phyloP scores from a whole-genome alignment of 2,329 filamentous ascomycete species.

The Aulographum hederae region DNA sequence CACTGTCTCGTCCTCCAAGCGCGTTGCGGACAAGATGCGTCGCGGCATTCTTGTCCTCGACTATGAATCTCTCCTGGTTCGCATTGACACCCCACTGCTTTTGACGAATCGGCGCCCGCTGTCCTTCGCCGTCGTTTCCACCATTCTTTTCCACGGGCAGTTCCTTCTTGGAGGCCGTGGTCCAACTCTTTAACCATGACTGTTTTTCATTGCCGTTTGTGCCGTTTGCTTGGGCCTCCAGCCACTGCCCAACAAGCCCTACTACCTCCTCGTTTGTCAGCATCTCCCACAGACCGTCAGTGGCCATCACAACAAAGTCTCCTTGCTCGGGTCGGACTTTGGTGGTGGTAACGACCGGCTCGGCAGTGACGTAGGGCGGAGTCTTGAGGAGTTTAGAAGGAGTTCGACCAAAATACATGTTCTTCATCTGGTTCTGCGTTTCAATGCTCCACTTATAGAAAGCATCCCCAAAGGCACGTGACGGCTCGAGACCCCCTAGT shows the following conservation, averaged over 20 bases:
- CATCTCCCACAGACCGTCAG: slow-evolving; percentile 98
- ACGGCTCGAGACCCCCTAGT: slow-evolving; percentile 79
- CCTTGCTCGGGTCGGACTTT: slow-evolving; percentile 76
- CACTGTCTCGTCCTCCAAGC: slow-evolving; percentile 77
- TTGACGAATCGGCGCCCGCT: slow-evolving; percentile 73
- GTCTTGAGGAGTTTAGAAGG: slow-evolving; percentile 66
- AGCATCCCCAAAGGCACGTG: slow-evolving; percentile 87
- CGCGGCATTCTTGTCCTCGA: slow-evolving; percentile 89
- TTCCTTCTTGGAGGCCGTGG: slow-evolving; percentile 29
- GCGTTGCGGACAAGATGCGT: slow-evolving; percentile 93
- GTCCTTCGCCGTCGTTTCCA: slow-evolving; percentile 38
- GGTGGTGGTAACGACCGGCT: slow-evolving; percentile 85
- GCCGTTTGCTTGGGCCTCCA: slow-evolving; percentile 51
- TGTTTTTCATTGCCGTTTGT: slow-evolving; percentile 21
- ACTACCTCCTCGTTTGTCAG: slow-evolving; percentile 96
- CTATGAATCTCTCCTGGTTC: slow-evolving; percentile 65
- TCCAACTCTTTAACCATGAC: slow-evolving; percentile 59
- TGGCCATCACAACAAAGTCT: slow-evolving; percentile 92
- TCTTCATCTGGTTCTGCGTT: slow-evolving; percentile 64
- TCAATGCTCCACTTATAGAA: slow-evolving; percentile 91
- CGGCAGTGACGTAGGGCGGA: slow-evolving; percentile 91
- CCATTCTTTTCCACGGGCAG: slow-evolving; percentile 56
- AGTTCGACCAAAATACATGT: slow-evolving; percentile 71
- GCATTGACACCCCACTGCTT: slow-evolving; percentile 76
- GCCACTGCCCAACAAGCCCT: slow-evolving; percentile 89